Percentiles rank a stretch among this genome's conserved stretches.
Evolutionary conservation across 257 asterid species (phyloP).

Genomic region (Capsicum baccatum): DNA sequence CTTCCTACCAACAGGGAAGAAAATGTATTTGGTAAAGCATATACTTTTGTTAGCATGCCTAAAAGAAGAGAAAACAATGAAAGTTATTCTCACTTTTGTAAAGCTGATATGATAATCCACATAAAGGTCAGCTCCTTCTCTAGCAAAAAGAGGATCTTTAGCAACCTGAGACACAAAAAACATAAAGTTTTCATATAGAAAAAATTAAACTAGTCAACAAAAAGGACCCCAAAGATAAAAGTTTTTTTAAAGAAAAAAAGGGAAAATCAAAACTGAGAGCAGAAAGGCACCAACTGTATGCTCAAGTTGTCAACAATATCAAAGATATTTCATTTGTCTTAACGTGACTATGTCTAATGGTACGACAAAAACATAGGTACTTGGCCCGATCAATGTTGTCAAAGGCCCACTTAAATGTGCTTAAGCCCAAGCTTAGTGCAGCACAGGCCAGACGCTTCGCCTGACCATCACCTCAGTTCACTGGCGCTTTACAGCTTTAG

Average conservation of each 20-base stretch:
- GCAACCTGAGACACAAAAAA: conserved; percentile 58
- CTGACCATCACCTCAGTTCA: not conserved
- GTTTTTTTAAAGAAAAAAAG: not conserved
- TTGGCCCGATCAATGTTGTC: not conserved
- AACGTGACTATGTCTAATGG: not conserved
- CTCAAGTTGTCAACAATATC: not conserved
- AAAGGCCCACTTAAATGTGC: not conserved
- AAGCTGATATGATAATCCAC: conserved; percentile 76
- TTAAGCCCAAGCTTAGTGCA: not conserved
- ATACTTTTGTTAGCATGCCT: conserved; percentile 5
- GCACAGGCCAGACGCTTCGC: not conserved
- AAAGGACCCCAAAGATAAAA: conserved; percentile 26
- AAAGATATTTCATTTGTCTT: conserved; percentile 9
- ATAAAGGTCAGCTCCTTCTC: conserved; percentile 88
- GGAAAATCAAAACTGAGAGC: not conserved
- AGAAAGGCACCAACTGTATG: conserved; percentile 2
- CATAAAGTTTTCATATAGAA: not conserved
- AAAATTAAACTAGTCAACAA: conserved; percentile 10
- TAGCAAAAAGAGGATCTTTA: conserved; percentile 70
- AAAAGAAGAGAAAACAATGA: conserved; percentile 13
- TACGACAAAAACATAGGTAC: not conserved
- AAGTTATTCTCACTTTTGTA: conserved; percentile 69
- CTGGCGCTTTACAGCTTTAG: not conserved
- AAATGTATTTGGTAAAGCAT: conserved; percentile 16
- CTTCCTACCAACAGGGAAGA: not conserved